These are phyloP conservation scores for Primulina tabacum DNA, from an alignment of 257 asterid genomes.

Conservation along the genomic window DNA sequence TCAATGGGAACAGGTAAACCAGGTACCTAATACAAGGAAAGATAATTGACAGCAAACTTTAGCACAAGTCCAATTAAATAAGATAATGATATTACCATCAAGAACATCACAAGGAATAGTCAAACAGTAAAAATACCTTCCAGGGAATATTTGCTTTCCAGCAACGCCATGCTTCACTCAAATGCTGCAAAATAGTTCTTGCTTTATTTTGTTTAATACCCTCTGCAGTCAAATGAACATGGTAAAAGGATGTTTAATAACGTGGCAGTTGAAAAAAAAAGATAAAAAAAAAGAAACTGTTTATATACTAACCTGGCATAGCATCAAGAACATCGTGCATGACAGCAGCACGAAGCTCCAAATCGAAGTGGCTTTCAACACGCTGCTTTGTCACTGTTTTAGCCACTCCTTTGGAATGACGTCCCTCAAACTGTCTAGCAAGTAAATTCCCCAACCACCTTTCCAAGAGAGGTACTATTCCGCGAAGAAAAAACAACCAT, in stretches of 20 bases:
- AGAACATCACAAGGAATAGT: background rate
- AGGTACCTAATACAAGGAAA: conserved; percentile 55
- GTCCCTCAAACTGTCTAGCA: conserved; percentile 97
- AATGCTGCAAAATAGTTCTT: conserved; percentile 94
- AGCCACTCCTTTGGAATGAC: conserved; percentile 97
- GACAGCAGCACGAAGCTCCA: conserved; percentile 99
- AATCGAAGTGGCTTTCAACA: conserved; percentile 96
- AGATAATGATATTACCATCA: background rate
- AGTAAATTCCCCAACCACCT: conserved; percentile 97
- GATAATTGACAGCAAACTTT: conserved; percentile 3
- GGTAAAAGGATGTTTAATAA: background rate
- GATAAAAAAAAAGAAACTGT: background rate
- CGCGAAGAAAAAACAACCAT: conserved; percentile 98
- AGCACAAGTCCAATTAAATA: conserved; percentile 8
- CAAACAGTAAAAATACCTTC: conserved; percentile 51
- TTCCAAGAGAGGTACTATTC: conserved; percentile 96
- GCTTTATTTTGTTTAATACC: conserved; percentile 98
- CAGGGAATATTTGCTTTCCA: conserved; percentile 99
- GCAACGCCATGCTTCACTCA: conserved; percentile 99
- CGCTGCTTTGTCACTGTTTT: conserved; percentile 99
- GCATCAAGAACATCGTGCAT: conserved; percentile 99
- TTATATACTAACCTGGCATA: conserved; percentile 69
- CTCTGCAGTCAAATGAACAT: conserved; percentile 45
- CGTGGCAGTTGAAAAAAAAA: background rate
- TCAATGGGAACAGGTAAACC: conserved; percentile 98